Evolutionary conservation across 352 stramenopile genomes (phyloP).

Genomic region (Pythium utonaiense): DNA sequence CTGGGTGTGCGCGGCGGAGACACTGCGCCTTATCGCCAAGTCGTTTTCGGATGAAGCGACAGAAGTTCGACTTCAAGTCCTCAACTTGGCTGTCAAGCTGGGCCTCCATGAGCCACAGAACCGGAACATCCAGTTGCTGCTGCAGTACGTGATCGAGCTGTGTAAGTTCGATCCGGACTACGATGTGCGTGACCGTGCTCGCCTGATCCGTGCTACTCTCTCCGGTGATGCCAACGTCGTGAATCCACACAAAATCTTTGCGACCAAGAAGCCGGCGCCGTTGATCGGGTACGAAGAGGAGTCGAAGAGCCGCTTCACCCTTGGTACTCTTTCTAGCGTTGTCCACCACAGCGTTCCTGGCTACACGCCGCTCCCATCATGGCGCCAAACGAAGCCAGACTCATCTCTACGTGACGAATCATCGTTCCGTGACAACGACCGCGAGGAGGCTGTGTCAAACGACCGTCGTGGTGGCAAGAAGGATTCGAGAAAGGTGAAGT

Average conservation of each 20-base stretch:
- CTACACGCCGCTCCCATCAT: slow-evolving; percentile 73
- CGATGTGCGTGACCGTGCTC: slow-evolving; percentile 89
- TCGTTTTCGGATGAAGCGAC: slow-evolving; percentile 86
- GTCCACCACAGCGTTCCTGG: slow-evolving; percentile 83
- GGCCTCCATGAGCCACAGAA: slow-evolving; percentile 65
- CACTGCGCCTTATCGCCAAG: slow-evolving; percentile 84
- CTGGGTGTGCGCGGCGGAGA: slow-evolving; percentile 72
- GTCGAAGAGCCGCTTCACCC: slow-evolving; percentile 66
- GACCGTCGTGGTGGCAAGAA: slow-evolving; percentile 25
- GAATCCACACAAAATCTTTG: slow-evolving; percentile 74
- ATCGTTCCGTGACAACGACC: slow-evolving; percentile 35
- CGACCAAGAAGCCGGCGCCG: slow-evolving; percentile 75
- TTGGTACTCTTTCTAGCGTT: slow-evolving; percentile 86
- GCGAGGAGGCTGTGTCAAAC: slow-evolving; percentile 5
- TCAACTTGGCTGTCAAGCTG: slow-evolving; percentile 93
- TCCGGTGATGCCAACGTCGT: slow-evolving; percentile 55
- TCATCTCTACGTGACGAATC: slow-evolving; percentile 72
- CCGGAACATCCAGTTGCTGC: slow-evolving; percentile 70
- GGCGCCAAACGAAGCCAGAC: slow-evolving; percentile 67
- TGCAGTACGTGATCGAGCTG: slow-evolving; percentile 91
- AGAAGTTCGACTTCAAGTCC: slow-evolving; percentile 85
- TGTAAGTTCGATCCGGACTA: slow-evolving; percentile 92
- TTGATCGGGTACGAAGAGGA: slow-evolving; percentile 74
- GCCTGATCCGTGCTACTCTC: slow-evolving; percentile 75
- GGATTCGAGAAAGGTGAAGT: slow-evolving; percentile 28